Evolutionary conservation across 495 filamentous ascomycete genomes (phyloP), one percentile per base, ranked within the genome.

Genomic region (Neurospora sp.): DNA sequence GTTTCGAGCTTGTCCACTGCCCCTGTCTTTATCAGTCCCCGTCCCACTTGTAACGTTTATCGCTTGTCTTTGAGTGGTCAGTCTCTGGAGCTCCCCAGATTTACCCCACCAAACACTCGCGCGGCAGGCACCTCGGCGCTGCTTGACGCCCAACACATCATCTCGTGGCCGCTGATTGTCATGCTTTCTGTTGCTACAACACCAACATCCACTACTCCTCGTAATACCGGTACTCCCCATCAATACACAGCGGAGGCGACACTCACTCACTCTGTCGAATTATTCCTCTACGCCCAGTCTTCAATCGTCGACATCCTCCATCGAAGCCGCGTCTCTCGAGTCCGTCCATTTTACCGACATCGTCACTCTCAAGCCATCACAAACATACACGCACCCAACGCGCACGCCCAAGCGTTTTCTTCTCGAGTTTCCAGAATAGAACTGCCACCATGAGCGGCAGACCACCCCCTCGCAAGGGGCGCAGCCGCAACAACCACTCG

Each of bases 401-500:
- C 76, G 69, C 72, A 74, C 72, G 8, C 69, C 73, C 41, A 70
- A 8, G 44, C 44, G n/a, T 48, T 48, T 10, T 37, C 22, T 27
- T 65, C 27, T 35, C 27, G 27, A 31, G 27, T 3, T 31, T 31
- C 27, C 27, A 31, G 27, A 31, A 31, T 31, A 31, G 4, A 14
- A 12, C 44, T 17, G 14, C 40, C 75, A 76, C 59, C 69, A 80
- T 78, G 76, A 77, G 71, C 76, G 53, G 27, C 6, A 74, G 71
- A 70, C 71, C 76, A 69, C 82, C 77, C 16, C 82, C 79, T 35
- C 78, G 76, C 75, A 83, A 81, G 69, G 72, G 79, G 42, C 75
- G 78, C 22, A 77, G 75, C 74, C 83, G 81, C 22, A 65, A 65
- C 74, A 79, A 82, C 68, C 79, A 83, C 40, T 79, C 79, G 40